phyloP scores from a whole-genome alignment of 768 basidiomycete species.

The Glaciozyma martinii region DNA sequence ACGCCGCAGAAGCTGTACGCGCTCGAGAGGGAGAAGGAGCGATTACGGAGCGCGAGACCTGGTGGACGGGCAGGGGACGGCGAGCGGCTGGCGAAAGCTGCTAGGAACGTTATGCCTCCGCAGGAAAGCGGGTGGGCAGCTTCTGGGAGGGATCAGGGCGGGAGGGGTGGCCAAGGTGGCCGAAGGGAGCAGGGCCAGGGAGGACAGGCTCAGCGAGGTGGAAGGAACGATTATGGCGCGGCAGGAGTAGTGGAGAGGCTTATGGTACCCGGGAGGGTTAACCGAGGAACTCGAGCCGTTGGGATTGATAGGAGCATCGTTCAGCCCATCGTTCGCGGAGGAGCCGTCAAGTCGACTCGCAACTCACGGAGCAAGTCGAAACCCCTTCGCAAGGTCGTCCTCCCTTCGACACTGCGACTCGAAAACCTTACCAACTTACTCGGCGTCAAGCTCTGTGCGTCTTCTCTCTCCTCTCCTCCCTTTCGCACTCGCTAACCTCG shows the following conservation, averaged over 20 bases:
- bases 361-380: not conserved
- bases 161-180: not conserved
- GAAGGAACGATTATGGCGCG: too few relatives aligned
- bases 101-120: not conserved
- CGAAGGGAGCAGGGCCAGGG: not conserved
- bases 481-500: not conserved
- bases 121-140: not conserved
- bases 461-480: too few relatives aligned
- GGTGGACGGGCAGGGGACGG: not conserved
- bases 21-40: not conserved
- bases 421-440: conserved; percentile 6
- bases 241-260: not conserved
- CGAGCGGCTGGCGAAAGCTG: not conserved
- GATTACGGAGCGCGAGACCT: not conserved
- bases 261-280: not conserved
- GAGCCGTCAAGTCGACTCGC: not conserved
- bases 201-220: not conserved
- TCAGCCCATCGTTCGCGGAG: conserved; percentile 1
- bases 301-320: not conserved
- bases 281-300: not conserved
- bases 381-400: not conserved
- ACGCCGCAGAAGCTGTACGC: conserved; percentile 1
- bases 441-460: not conserved
- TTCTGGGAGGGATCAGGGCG: not conserved
- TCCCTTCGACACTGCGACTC: not conserved